Base-by-base conservation (phyloP, 192 early-diverging fungal genomes). In the Physocladia obscura region DNA sequence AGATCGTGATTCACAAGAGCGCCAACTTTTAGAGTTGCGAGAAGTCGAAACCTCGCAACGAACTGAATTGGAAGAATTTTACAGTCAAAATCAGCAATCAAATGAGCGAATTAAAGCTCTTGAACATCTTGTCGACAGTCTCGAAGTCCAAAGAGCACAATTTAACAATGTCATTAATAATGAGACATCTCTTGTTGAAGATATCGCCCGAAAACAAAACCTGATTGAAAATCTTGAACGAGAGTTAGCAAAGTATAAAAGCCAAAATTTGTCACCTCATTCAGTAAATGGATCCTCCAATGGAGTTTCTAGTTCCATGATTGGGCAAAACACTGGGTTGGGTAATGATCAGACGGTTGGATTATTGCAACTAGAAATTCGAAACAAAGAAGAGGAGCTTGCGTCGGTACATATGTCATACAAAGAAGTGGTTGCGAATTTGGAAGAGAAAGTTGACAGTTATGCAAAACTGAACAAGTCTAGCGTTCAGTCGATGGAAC, bases 401-500 rank as follows among this genome's bases (percentile, higher is more conserved):
- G 62, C 47, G 2, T 56, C 62, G 26, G 36, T 67, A 22, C 71
- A 73, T 26, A 13, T 21, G 5, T 61, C 50, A 11, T 70, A 70
- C 56, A 62, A 71, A 59, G 15, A 49, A 49, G 49, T 49, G 8
- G 15, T 77, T 29, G 38, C 60, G 4, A 71, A 57, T 2, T 27
- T 65, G 34, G 71, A 77, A 27, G 71, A 74, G 36, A 77, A 77
- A 54, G 6, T 73, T 4, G 55, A 60, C 31, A 60, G 39, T n/a
- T 74, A 49, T 27, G 51, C 47, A 21, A 61, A 69, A 40, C 30
- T 77, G 27, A 63, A 54, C 24, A 74, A 77, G 35, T 60, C 69
- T 11, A 68, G 61, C 38, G 62, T 68, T 4, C 56, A 67, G 57
- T 60, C 69, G 5, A 74, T 77, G 76, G 76, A 77, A n/a, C 50